These are phyloP conservation scores for Botrytis paeoniae DNA, from an alignment of 2,329 filamentous ascomycete genomes.

Conservation along the genomic window DNA sequence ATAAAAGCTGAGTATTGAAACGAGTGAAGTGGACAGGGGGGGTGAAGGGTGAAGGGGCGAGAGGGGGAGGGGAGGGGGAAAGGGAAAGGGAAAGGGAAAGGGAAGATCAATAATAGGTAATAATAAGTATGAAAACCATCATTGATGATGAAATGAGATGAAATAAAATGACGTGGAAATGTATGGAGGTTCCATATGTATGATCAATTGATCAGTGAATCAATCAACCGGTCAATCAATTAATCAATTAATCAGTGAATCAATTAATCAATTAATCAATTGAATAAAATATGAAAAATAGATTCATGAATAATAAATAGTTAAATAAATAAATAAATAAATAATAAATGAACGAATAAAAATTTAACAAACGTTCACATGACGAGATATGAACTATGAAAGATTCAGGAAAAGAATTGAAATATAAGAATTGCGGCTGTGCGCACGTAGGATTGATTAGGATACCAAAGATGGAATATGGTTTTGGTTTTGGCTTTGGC, in stretches of 20 bases:
- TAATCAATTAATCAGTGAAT: no score
- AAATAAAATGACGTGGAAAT: neutral
- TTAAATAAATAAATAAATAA: neutral
- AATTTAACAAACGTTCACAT: no score
- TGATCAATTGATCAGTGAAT: neutral
- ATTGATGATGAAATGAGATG: neutral
- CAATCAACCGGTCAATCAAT: no score
- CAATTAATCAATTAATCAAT: no score
- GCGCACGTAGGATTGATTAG: neutral
- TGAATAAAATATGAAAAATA: no score
- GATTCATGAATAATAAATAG: neutral
- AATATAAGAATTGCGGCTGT: neutral
- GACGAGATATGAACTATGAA: neutral
- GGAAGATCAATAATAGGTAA: neutral
- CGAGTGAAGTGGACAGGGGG: conserved; percentile 8
- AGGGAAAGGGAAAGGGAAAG: neutral
- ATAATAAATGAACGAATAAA: no score
- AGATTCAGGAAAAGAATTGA: neutral
- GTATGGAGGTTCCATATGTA: neutral
- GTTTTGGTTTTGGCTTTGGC: neutral
- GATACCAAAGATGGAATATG: neutral
- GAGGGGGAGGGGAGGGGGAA: neutral
- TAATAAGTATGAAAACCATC: neutral
- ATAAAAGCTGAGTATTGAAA: conserved; percentile 8
- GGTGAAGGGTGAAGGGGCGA: neutral